A percentile compares a stretch with the other conserved stretches of the same genome.
Conservation (phyloP, 1,284 basidiomycete genomes). For the Malassezia restricta region DNA sequence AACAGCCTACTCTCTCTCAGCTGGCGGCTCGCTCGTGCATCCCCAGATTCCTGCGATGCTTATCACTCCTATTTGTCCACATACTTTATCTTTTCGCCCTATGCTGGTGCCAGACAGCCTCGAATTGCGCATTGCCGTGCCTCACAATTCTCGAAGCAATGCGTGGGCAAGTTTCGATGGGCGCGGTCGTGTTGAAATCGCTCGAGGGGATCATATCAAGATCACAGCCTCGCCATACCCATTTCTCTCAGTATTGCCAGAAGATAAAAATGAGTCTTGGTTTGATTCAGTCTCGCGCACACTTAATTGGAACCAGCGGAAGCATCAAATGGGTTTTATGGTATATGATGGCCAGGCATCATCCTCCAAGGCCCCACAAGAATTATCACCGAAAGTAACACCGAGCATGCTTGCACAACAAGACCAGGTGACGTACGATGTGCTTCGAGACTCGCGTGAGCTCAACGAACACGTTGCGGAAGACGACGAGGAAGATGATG, state of each 20-base stretch:
- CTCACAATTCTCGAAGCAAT: constrained; percentile 92
- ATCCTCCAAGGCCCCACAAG: too few relatives aligned
- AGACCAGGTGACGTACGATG: too few relatives aligned
- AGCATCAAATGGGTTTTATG: constrained; percentile 38
- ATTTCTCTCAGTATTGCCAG: constrained; percentile 94
- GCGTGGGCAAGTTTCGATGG: constrained; percentile 99
- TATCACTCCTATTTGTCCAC: constrained; percentile 95
- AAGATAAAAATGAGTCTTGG: constrained; percentile 96
- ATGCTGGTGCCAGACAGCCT: constrained; percentile 93
- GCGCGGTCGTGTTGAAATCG: constrained; percentile 73
- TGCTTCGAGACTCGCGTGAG: neutral
- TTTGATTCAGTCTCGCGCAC: constrained; percentile 93
- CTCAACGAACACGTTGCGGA: neutral
- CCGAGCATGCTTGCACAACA: too few relatives aligned
- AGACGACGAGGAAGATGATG: constrained; percentile 18
- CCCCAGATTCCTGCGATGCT: constrained; percentile 93
- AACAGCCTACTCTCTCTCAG: constrained; percentile 86
- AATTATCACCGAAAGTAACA: too few relatives aligned
- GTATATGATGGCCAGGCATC: neutral
- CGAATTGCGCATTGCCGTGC: constrained; percentile 94
- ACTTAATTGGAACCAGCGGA: constrained; percentile 59
- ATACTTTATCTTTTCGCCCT: constrained; percentile 94
- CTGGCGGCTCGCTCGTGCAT: constrained; percentile 92
- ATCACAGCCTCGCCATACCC: constrained; percentile 95
- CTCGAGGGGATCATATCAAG: constrained; percentile 92